Conservation (phyloP, 2,329 filamentous ascomycete species). For the Ascochyta lentis region DNA sequence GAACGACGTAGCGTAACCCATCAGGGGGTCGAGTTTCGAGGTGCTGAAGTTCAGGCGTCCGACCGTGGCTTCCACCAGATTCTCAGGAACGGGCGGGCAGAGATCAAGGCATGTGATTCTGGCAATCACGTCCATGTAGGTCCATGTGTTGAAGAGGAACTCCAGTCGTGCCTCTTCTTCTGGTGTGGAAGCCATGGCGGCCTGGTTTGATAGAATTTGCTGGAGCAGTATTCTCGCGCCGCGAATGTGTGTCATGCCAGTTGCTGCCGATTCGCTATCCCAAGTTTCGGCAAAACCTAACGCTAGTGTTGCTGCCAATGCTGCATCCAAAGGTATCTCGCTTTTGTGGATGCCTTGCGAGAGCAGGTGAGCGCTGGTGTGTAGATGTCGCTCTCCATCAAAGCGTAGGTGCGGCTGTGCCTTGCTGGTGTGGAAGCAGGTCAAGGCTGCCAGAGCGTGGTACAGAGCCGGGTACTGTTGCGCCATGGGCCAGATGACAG, state of each 20-base stretch:
- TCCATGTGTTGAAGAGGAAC: constrained; percentile 72
- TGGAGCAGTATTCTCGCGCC: constrained; percentile 68
- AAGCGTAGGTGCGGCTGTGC: constrained; percentile 62
- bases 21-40: constrained; percentile 65
- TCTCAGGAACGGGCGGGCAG: constrained; percentile 57
- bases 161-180: constrained; percentile 56
- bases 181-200: constrained; percentile 43
- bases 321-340: constrained; percentile 66
- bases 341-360: constrained; percentile 59
- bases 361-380: constrained; percentile 64
- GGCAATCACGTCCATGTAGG: constrained; percentile 76
- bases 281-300: constrained; percentile 73
- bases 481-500: constrained; percentile 70
- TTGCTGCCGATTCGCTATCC: constrained; percentile 67
- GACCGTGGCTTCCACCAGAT: constrained; percentile 35
- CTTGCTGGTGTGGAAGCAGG: constrained; percentile 68
- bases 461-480: constrained; percentile 67
- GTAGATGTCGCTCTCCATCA: constrained; percentile 70
- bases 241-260: constrained; percentile 69
- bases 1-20: constrained; percentile 70
- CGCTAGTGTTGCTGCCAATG: constrained; percentile 69
- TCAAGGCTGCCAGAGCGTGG: constrained; percentile 70
- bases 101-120: constrained; percentile 67
- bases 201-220: constrained; percentile 59
- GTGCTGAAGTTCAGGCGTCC: constrained; percentile 8